Evolutionary conservation across 1,139 yeast species (phyloP), one percentile per base, ranked within the genome.

Genomic region (Kurtzmaniella quercitrusa): DNA sequence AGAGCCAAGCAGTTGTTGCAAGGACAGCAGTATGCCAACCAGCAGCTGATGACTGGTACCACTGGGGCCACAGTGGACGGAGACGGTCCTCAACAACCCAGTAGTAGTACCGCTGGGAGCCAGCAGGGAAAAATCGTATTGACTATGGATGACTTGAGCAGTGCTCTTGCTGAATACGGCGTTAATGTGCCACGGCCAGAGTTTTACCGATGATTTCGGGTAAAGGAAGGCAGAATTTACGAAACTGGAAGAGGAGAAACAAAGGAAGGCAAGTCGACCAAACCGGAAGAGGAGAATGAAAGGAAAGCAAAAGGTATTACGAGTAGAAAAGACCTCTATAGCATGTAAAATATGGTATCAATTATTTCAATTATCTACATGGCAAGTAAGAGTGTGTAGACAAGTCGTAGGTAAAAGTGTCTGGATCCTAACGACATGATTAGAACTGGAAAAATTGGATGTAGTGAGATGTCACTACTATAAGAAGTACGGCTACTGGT

Each of bases 111-210:
- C 53, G 76, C 81, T n/a, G 79, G 82, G 25, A 75, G 75, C 50
- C 83, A 74, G 50, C 85, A 83, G 49, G 89, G 88, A 25, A 86
- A 87, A 56, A 81, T 86, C 34, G 89, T 87, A 11, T 73, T 89
- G 52, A 88, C 96, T 0, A 85, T 87, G 86, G 95, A 88, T 49
- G 96, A 89, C 58, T 72, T 89, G 56, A 83, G 94, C 53, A 83
- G 86, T 57, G 96, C 96, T 0, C 66, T 89, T 51, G 78, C 90
- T 37, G 99, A 94, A 60, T 93, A 93, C 58, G 99, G 99, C 1
- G 73, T 94, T 55, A 91, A 93, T 58, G 80, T 94, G 3, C 79
- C 85, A 47, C 76, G 97, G 52, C 98, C 98, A 0, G 98, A 91
- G 52, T 94, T 91, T 62, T 94, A 93, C 65, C 81, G 95, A 15